Conservation (phyloP, 129 eudicot species). For the Tanacetum coccineum region DNA sequence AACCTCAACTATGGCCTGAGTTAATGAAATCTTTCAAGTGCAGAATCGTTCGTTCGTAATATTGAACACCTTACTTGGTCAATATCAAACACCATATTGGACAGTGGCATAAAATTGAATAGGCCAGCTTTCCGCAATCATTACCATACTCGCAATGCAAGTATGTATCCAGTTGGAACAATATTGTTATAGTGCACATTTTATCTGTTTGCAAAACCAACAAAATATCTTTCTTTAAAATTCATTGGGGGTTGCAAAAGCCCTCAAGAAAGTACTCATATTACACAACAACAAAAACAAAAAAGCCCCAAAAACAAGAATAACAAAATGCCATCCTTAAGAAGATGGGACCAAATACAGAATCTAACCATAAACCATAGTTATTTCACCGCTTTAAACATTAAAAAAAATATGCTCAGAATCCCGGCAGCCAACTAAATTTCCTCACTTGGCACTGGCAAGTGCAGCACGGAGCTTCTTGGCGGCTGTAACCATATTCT, state of each 20-base stretch:
- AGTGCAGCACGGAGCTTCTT: slow-evolving; percentile 68
- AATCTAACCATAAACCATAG: slow-evolving; percentile 6
- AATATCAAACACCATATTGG: too few relatives aligned
- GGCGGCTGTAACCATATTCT: slow-evolving; percentile 87
- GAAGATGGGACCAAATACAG: slow-evolving; percentile 5
- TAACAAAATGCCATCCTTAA: slow-evolving; percentile 12
- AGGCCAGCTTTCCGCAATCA: too few relatives aligned
- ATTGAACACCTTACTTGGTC: too few relatives aligned
- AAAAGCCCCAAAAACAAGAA: background rate
- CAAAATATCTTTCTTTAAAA: background rate
- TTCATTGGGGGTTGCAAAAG: background rate
- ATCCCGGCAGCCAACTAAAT: background rate
- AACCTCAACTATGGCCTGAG: too few relatives aligned
- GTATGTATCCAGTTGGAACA: too few relatives aligned
- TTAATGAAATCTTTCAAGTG: too few relatives aligned
- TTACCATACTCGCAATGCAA: too few relatives aligned
- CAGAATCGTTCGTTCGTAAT: too few relatives aligned
- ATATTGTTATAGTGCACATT: background rate
- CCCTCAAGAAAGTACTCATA: background rate
- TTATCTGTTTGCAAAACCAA: background rate
- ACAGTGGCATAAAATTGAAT: too few relatives aligned
- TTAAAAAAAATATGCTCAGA: background rate
- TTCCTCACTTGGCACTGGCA: slow-evolving; percentile 54
- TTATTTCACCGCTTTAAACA: slow-evolving; percentile 14
- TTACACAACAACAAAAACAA: slow-evolving; percentile 9